Base-by-base conservation (phyloP, 2,329 filamentous ascomycete genomes). In the Aspergillus latus region DNA sequence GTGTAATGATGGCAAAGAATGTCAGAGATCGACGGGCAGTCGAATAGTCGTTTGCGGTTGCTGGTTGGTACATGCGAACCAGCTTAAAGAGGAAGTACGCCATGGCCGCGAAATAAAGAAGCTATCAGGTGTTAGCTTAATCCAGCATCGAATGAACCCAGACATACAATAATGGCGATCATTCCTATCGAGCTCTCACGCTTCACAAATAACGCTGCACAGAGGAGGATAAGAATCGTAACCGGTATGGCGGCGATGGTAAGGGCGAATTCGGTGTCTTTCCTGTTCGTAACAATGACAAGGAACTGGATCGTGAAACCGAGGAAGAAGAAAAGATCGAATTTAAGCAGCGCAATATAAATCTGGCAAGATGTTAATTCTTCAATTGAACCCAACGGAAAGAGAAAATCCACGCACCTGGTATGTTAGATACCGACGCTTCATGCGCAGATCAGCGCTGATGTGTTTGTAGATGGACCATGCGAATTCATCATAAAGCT, bases 391-490 rank as follows among this genome's bases (percentile, higher is more conserved):
- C 9, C 4, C 13, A 9, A 47, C 8, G 3, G 9, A 37, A 13
- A 26, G n/a, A 10, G 28, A 4, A 9, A 21, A 46, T 52, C 30
- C 39, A 68, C 80, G 51, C 79, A 96, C 92, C 86, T 99, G 94
- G 73, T 96, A 99, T 60, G 93, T 90, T 58, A 99, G 83, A 78
- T 96, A 99, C 62, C 94, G 87, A 77, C 92, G 88, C 83, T 97
- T 97, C 88, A 99, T 91, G 67, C 92, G 87, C 71, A 97, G 84
- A 78, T 99, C 94, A 50, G 94, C 94, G 70, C 92, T 96, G 71
- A 99, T 99, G 74, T 96, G 92, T 81, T 99, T 99, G 76, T 99
- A 92, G 69, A 99, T 99, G 56, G 94, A 94, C 94, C 94, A 99
- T 9, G 94, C 93, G 75, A 99, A 99, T 74, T 97, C 93, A 70